Evolutionary conservation across 2,329 filamentous ascomycete species (phyloP), one percentile per base, ranked within the genome.

Genomic region (Xenosphaeropsis pyriputrescens): DNA sequence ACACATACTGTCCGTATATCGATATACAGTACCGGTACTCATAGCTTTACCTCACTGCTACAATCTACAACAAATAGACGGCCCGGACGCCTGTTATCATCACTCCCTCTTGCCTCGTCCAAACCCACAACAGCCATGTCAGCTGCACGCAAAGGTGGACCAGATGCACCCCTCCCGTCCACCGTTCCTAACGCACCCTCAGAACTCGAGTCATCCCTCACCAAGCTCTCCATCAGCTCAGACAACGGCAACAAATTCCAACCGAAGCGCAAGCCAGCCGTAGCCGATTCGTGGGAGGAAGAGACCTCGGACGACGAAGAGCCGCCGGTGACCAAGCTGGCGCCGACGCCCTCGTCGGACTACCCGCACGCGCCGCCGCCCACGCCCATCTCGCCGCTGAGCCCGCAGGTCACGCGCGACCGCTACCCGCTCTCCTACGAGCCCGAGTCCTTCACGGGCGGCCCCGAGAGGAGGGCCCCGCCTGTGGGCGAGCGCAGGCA

Each of bases 201-300:
- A 55, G 52, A 46, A 34, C 46, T 53, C 40, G 45, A 49, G 18
- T 41, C 43, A 15, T 44, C 51, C 9, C 45, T 55, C 19, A 44
- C 41, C 35, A 50, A 48, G 34, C 43, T 56, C 12, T 46, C 47
- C 38, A n/a, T 38, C 43, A 29, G 37, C 44, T 17, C 48, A 43
- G 14, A 49, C 47, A 42, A 37, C 49, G 30, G 39, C 34, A 13
- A 15, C 47, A 47, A 31, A 29, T n/a, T 32, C 46, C 48, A 37
- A 60, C 61, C 35, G 41, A 63, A 62, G 44, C 22, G 22, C 22
- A 48, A 57, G 38, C 41, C 52, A 31, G 45, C 42, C n/a, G 62
- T 80, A 15, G 72, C 68, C 38, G 82, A 86, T 45, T 84, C 78
- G 32, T 88, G 82, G 82, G 81, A 86, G 58, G 79, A 91, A 49